phyloP scores from a whole-genome alignment of 169 alveolate species.

The Plasmodium adleri region DNA sequence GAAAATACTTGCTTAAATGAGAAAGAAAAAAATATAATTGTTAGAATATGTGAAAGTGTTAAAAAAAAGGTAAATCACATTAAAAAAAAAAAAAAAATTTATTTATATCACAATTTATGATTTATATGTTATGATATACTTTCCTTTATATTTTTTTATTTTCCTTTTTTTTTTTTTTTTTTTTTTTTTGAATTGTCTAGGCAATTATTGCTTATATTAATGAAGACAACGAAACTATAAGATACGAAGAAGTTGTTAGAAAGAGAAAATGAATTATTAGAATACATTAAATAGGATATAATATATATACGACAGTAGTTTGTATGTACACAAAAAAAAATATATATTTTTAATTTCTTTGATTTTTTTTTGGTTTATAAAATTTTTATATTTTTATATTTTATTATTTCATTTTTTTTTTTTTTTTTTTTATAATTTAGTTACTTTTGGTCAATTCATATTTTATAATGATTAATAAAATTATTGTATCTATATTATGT shows the following conservation, averaged over 20 bases:
- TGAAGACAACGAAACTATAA: conserved; percentile 10
- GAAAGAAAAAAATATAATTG: conserved; percentile 54
- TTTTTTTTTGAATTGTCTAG: conserved; percentile 14
- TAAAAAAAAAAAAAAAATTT: background rate
- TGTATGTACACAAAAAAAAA: too few species aligned
- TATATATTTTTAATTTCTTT: too few species aligned
- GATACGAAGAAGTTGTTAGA: conserved; percentile 57
- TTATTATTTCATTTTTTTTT: too few species aligned
- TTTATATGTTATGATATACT: background rate
- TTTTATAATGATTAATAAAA: too few species aligned
- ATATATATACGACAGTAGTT: too few species aligned
- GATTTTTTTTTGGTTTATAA: too few species aligned
- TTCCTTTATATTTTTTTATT: background rate
- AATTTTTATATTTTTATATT: too few species aligned
- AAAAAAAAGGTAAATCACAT: conserved; percentile 46
- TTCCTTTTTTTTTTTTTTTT: conserved; percentile 7
- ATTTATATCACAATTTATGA: too few species aligned
- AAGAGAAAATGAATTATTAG: background rate
- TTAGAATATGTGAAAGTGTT: conserved; percentile 76
- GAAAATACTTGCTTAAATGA: conserved; percentile 34
- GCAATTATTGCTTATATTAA: conserved; percentile 70
- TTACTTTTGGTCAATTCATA: too few species aligned
- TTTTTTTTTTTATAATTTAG: too few species aligned
- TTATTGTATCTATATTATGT: too few species aligned
- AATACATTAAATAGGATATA: background rate